A percentile compares a stretch with the other conserved stretches of the same genome.
Conservation (phyloP, 1,284 basidiomycete genomes). For the Blastosporella zonata region DNA sequence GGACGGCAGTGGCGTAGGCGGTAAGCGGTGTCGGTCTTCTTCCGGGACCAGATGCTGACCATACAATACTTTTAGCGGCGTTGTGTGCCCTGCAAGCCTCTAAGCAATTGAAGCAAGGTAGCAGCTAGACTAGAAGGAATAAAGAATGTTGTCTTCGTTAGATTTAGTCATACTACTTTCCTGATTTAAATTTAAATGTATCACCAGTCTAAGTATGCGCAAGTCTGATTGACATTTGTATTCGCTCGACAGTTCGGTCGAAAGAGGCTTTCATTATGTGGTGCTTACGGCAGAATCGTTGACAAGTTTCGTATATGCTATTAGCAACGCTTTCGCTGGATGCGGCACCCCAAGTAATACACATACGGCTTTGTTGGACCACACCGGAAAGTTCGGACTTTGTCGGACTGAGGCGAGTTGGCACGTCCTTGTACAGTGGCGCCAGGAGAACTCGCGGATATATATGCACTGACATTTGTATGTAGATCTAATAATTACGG, state of each 20-base stretch:
- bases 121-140: not conserved
- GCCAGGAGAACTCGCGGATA: no score
- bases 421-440: no score
- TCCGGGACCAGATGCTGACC: not conserved
- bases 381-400: no score
- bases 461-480: not conserved
- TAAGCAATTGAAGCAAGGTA: constrained; percentile 52
- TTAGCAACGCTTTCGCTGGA: no score
- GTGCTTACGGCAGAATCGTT: no score
- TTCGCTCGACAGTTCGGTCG: no score
- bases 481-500: not conserved
- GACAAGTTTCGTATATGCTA: no score
- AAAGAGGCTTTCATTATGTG: no score
- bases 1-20: constrained; percentile 96
- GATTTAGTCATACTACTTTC: constrained; percentile 1
- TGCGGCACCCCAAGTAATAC: no score
- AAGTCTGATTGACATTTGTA: not conserved
- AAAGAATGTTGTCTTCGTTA: not conserved
- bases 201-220: constrained; percentile 1
- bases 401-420: no score
- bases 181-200: constrained; percentile 15
- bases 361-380: no score
- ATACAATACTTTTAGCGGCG: constrained; percentile 50
- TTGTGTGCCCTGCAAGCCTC: constrained; percentile 70
- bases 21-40: constrained; percentile 46